Conservation (phyloP, 768 basidiomycete species). For the Phylloporus scabripes region DNA sequence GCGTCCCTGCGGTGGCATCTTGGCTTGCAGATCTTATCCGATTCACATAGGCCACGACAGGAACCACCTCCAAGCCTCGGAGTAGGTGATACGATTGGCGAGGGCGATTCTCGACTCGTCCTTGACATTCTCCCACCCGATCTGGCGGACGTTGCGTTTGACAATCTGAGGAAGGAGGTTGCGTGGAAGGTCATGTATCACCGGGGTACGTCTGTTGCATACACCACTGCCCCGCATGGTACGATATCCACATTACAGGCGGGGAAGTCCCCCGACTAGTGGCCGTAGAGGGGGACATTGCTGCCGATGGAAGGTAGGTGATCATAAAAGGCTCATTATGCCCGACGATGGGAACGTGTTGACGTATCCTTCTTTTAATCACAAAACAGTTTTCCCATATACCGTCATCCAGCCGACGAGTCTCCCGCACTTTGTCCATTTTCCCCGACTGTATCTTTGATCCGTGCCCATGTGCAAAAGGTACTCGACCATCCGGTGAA, state of each 20-base stretch:
- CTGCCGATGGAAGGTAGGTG: conserved; percentile 43
- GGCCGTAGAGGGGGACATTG: conserved; percentile 56
- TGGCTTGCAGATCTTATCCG: neutral
- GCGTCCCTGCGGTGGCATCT: conserved; percentile 1
- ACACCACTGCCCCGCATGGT: neutral
- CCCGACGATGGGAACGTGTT: conserved; percentile 1
- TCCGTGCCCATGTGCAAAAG: conserved; percentile 58
- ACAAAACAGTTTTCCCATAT: conserved; percentile 58
- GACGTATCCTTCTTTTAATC: neutral
- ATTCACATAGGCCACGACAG: conserved; percentile 18
- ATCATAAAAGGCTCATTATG: conserved; percentile 10
- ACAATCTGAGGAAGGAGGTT: conserved; percentile 56
- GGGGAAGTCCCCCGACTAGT: conserved; percentile 68
- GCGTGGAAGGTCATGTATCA: conserved; percentile 72
- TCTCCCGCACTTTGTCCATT: conserved; percentile 65
- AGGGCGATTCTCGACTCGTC: conserved; percentile 64
- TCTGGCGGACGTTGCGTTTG: conserved; percentile 53
- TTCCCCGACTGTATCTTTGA: conserved; percentile 60
- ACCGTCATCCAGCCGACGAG: conserved; percentile 78
- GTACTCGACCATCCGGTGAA: conserved; percentile 64
- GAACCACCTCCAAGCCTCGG: conserved; percentile 24
- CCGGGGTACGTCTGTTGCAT: conserved; percentile 43
- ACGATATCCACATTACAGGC: conserved; percentile 36
- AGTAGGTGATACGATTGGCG: conserved; percentile 45
- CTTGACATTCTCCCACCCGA: conserved; percentile 52